A percentile compares a stretch with the other conserved stretches of the same genome.
Evolutionary conservation across 2,329 filamentous ascomycete species (phyloP).

Genomic region (Waltergamsia citrina): DNA sequence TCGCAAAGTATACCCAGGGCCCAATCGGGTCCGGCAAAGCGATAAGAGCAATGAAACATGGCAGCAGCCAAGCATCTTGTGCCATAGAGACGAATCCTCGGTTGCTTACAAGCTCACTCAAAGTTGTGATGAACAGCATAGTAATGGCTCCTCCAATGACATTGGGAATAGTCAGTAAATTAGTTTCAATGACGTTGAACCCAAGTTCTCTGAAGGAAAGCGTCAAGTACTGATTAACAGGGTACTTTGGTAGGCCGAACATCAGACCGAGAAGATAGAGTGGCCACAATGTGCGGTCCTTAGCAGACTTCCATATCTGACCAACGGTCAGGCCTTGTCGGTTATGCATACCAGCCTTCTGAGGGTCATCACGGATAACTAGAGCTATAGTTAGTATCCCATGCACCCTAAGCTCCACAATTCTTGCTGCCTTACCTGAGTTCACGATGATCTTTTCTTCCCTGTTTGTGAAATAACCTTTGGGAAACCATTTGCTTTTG

Average conservation of each 20-base stretch:
- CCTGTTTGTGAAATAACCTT: slow-evolving; percentile 52
- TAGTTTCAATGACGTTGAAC: slow-evolving; percentile 40
- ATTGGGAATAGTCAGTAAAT: slow-evolving; percentile 40
- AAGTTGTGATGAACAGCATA: slow-evolving; percentile 36
- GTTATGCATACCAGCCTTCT: slow-evolving; percentile 46
- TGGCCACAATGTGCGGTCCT: slow-evolving; percentile 44
- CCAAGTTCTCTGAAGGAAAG: slow-evolving; percentile 39
- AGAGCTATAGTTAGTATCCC: slow-evolving; percentile 1
- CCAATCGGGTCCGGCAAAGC: slow-evolving; percentile 24
- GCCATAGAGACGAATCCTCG: slow-evolving; percentile 38
- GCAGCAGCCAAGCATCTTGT: slow-evolving; percentile 43
- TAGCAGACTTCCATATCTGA: slow-evolving; percentile 33
- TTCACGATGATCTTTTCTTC: slow-evolving; percentile 62
- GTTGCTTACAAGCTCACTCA: slow-evolving; percentile 39
- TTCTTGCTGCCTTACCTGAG: slow-evolving; percentile 4
- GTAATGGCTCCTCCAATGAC: slow-evolving; percentile 36
- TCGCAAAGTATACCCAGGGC: slow-evolving; percentile 38
- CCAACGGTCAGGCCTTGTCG: slow-evolving; percentile 33
- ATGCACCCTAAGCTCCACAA: background rate
- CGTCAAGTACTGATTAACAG: slow-evolving; percentile 38
- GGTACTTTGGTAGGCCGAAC: slow-evolving; percentile 35
- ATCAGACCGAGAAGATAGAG: slow-evolving; percentile 38
- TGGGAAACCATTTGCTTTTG: slow-evolving; percentile 41
- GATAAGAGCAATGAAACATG: slow-evolving; percentile 39
- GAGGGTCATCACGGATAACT: slow-evolving; percentile 43